Percentiles rank a stretch among this genome's conserved stretches.
Evolutionary conservation across 1,284 basidiomycete genomes (phyloP).

Genomic region (Mycosarcoma mackinlayi): DNA sequence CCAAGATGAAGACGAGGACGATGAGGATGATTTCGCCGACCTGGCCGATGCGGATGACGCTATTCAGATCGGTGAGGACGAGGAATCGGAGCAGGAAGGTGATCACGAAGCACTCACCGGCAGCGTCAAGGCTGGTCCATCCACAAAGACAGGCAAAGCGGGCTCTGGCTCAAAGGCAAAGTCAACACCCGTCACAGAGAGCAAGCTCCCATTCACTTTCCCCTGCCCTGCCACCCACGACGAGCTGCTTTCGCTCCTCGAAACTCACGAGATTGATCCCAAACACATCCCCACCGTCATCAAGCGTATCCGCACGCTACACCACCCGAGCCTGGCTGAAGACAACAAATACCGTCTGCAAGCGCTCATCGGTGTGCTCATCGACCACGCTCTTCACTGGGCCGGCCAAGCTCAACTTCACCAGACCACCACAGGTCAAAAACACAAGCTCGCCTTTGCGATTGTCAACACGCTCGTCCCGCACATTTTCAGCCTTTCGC

Average conservation of each 20-base stretch:
- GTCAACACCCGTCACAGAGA: conserved; percentile 18
- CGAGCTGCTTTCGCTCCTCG: conserved; percentile 85
- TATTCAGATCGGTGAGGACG: conserved; percentile 53
- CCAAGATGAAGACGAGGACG: conserved; percentile 71
- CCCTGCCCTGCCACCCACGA: conserved; percentile 86
- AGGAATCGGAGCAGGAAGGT: conserved; percentile 57
- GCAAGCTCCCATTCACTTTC: conserved; percentile 84
- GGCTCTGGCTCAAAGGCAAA: conserved; percentile 6
- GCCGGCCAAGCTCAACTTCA: conserved; percentile 39
- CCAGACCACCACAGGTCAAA: conserved; percentile 48
- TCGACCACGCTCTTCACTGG: conserved; percentile 86
- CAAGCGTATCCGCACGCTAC: conserved; percentile 87
- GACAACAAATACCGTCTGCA: conserved; percentile 86
- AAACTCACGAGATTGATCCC: conserved; percentile 72
- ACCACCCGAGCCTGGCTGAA: conserved; percentile 88
- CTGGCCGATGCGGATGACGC: conserved; percentile 57
- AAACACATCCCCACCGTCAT: conserved; percentile 82
- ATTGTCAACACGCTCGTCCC: conserved; percentile 80
- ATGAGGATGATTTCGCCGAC: conserved; percentile 61
- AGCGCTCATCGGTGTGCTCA: conserved; percentile 79
- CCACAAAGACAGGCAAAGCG: conserved; percentile 15
- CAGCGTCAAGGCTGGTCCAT: conserved; percentile 11
- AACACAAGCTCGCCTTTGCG: conserved; percentile 74
- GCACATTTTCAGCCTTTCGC: conserved; percentile 82
- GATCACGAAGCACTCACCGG: conserved; percentile 43